Percentiles rank a stretch among this genome's conserved stretches.
phyloP scores from a whole-genome alignment of 345 rosid genomes.

The Carallia brachiata region DNA sequence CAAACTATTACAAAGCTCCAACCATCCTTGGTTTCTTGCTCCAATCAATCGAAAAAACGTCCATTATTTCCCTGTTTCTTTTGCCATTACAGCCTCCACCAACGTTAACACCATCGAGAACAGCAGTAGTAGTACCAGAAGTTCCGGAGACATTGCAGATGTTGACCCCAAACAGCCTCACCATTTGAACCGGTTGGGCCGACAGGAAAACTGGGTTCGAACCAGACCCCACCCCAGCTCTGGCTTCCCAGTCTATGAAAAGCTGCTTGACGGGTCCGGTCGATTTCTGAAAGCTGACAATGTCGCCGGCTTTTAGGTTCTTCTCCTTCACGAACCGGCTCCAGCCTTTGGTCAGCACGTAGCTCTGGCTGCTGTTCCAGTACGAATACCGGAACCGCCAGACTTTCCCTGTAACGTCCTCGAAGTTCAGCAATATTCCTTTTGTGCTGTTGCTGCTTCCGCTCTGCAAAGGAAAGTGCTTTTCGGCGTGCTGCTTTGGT shows the following conservation, averaged over 20 bases:
- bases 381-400: conserved; percentile 96
- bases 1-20: conserved; percentile 59
- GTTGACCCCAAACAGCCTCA: conserved; percentile 81
- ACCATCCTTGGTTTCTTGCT: conserved; percentile 68
- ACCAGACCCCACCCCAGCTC: conserved; percentile 15
- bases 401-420: conserved; percentile 65
- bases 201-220: conserved; percentile 1
- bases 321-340: conserved; percentile 89
- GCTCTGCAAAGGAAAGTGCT: conserved; percentile 28
- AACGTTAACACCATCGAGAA: conserved; percentile 2
- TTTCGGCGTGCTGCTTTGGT: conserved; percentile 86
- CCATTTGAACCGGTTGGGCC: conserved; percentile 45
- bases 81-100: conserved; percentile 27
- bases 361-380: conserved; percentile 95
- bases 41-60: conserved; percentile 50
- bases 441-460: conserved; percentile 29
- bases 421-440: conserved; percentile 62
- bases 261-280: conserved; percentile 69
- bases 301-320: conserved; percentile 72
- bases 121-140: background rate
- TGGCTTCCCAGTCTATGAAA: conserved; percentile 54
- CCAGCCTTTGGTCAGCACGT: conserved; percentile 94
- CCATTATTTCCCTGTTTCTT: too few relatives aligned
- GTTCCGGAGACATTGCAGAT: conserved; percentile 46
- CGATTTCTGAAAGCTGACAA: conserved; percentile 74